Evolutionary conservation across 1,284 basidiomycete species (phyloP).

Genomic region (Puccinia coronata): DNA sequence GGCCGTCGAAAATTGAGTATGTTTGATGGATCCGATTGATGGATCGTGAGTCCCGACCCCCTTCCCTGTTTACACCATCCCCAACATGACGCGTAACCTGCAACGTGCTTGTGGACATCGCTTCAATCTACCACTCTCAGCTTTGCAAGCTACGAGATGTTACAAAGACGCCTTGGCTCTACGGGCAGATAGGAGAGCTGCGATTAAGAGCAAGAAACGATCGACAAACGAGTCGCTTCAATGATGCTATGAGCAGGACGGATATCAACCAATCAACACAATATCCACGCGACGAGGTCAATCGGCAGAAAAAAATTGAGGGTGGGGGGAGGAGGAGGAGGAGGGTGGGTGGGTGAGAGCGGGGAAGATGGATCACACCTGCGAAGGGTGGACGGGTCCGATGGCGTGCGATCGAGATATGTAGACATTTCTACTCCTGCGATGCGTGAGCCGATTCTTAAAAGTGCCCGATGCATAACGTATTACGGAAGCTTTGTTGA

Average conservation of each 20-base stretch:
- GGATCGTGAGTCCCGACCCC: not conserved
- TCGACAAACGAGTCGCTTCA: not conserved
- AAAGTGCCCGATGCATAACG: no score
- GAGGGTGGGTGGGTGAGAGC: no score
- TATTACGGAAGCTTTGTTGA: no score
- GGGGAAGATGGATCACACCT: not conserved
- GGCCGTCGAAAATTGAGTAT: not conserved
- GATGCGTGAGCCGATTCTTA: not conserved
- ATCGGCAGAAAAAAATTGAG: not conserved
- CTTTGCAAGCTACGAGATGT: not conserved
- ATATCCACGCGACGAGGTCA: not conserved
- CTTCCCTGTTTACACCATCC: conserved; percentile 24
- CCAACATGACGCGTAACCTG: not conserved
- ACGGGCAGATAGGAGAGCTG: not conserved
- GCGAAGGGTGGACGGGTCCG: no score
- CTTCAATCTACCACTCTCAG: not conserved
- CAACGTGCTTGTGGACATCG: not conserved
- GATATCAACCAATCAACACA: not conserved
- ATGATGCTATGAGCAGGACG: not conserved
- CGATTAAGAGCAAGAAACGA: conserved; percentile 1
- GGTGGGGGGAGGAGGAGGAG: no score
- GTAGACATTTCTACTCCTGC: not conserved
- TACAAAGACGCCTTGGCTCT: not conserved
- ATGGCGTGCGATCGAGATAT: not conserved
- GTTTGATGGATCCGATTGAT: not conserved